phyloP scores from a whole-genome alignment of 345 rosid genomes.

The Chamaenerion angustifolium region DNA sequence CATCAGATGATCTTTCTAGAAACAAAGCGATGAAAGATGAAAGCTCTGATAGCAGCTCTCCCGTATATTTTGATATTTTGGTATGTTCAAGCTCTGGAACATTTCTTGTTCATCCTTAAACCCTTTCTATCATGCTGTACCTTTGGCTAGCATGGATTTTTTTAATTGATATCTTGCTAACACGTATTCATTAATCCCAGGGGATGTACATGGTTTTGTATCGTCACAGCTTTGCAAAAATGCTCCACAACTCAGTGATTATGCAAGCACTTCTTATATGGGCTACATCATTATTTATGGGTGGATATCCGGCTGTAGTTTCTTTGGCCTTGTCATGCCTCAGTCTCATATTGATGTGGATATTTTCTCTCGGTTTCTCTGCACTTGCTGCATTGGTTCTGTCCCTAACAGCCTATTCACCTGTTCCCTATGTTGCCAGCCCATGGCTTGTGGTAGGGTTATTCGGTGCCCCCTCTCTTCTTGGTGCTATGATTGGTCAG shows the following conservation, averaged over 20 bases:
- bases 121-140: constrained; percentile 1
- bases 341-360: constrained; percentile 51
- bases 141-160: background rate
- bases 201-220: constrained; percentile 72
- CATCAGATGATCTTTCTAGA: constrained; percentile 45
- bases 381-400: constrained; percentile 52
- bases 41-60: constrained; percentile 24
- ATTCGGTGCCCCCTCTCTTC: constrained; percentile 77
- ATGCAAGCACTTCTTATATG: constrained; percentile 77
- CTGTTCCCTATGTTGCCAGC: constrained; percentile 64
- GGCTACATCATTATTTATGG: constrained; percentile 72
- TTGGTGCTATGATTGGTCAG: constrained; percentile 83
- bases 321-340: constrained; percentile 56
- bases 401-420: constrained; percentile 57
- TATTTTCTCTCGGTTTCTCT: constrained; percentile 66
- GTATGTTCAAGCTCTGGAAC: constrained; percentile 20
- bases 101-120: background rate
- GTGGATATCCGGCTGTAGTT: constrained; percentile 61
- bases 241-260: constrained; percentile 68
- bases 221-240: constrained; percentile 48
- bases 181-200: constrained; percentile 24
- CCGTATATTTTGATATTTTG: constrained; percentile 70
- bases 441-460: constrained; percentile 78
- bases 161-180: background rate
- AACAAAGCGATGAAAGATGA: constrained; percentile 20